phyloP scores from a whole-genome alignment of 2,329 filamentous ascomycete species.

The Aspergillus sojae region DNA sequence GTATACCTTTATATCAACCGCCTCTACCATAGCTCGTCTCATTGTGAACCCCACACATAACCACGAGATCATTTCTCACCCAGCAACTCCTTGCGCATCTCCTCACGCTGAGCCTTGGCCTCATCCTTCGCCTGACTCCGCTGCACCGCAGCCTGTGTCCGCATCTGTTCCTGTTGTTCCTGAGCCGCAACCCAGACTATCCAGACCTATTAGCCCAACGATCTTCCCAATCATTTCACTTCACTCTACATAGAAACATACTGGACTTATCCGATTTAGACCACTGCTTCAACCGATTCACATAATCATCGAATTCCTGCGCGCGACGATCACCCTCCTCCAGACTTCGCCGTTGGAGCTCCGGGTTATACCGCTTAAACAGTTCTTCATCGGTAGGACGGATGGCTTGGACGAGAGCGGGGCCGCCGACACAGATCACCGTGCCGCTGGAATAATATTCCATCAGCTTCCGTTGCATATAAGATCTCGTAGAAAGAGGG shows the following conservation, averaged over 20 bases:
- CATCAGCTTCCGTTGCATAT: constrained; percentile 2
- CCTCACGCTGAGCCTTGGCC: constrained; percentile 36
- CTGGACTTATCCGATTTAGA: constrained; percentile 90
- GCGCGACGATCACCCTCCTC: constrained; percentile 74
- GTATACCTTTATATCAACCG: neutral
- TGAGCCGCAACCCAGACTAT: constrained; percentile 45
- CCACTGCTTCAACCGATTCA: constrained; percentile 80
- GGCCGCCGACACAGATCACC: constrained; percentile 77
- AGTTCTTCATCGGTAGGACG: constrained; percentile 87
- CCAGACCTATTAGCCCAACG: neutral
- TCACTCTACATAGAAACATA: constrained; percentile 43
- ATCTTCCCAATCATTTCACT: neutral
- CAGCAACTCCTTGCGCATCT: constrained; percentile 44
- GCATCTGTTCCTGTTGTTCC: constrained; percentile 37
- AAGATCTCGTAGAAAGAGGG: too few species aligned
- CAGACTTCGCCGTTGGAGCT: constrained; percentile 85
- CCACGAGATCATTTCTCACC: constrained; percentile 32
- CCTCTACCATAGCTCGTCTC: constrained; percentile 1
- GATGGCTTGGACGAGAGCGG: constrained; percentile 73
- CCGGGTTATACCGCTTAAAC: constrained; percentile 87
- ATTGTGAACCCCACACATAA: neutral
- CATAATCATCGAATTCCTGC: constrained; percentile 88
- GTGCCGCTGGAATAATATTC: constrained; percentile 60
- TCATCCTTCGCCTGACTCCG: constrained; percentile 34
- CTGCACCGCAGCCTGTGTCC: constrained; percentile 26